Evolutionary conservation across 768 basidiomycete genomes (phyloP).

Genomic region (Cystobasidiopsis lactophilus): DNA sequence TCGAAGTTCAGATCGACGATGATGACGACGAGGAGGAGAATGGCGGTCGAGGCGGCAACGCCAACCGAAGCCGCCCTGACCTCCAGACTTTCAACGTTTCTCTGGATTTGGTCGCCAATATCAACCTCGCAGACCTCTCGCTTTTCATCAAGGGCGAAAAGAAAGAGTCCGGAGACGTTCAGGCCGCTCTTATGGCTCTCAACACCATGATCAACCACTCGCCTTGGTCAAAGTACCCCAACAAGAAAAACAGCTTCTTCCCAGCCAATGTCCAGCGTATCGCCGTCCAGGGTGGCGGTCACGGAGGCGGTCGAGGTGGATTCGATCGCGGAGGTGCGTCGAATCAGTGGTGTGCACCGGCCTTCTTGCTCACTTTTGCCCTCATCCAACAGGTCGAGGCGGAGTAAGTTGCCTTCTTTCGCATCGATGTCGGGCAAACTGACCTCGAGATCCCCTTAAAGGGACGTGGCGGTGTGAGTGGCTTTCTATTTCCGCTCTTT

Average conservation of each 20-base stretch:
- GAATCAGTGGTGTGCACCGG: no score
- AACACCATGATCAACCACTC: conserved; percentile 8
- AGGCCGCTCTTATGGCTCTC: conserved; percentile 3
- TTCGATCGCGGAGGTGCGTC: not conserved
- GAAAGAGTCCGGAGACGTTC: not conserved
- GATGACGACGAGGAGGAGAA: not conserved
- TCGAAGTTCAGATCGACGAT: not conserved
- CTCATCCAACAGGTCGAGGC: no score
- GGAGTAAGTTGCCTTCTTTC: not conserved
- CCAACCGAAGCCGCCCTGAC: not conserved
- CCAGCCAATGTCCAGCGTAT: conserved; percentile 4
- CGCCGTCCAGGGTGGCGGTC: not conserved
- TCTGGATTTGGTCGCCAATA: not conserved
- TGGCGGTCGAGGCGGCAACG: not conserved
- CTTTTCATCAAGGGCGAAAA: not conserved
- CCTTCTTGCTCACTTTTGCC: no score
- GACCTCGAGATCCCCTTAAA: no score
- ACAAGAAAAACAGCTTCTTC: conserved; percentile 8
- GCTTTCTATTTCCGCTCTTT: no score
- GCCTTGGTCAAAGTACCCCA: conserved; percentile 2
- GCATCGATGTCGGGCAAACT: no score
- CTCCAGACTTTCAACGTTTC: no score
- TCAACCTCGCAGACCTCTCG: not conserved
- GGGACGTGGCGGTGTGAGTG: no score
- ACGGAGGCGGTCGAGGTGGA: not conserved